A percentile compares a stretch with the other conserved stretches of the same genome.
These are phyloP conservation scores for Fusarium veterinarium DNA, from an alignment of 2,329 filamentous ascomycete genomes.

Conservation along the genomic window DNA sequence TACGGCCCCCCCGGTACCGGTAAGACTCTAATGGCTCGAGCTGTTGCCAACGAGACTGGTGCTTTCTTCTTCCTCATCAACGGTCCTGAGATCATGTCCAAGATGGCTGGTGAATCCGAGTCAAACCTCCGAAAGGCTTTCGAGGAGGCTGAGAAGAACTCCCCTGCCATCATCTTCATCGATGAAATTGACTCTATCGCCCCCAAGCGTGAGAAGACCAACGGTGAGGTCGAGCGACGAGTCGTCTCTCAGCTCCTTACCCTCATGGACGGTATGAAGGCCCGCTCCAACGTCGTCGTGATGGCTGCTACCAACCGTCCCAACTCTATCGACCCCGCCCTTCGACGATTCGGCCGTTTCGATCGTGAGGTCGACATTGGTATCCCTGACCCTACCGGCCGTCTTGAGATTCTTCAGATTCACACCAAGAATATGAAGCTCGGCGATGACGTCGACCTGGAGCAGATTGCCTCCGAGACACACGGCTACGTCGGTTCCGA, in stretches of 20 bases:
- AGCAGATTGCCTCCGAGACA: conserved; percentile 96
- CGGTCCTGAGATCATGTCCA: conserved; percentile 99
- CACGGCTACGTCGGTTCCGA: conserved; percentile 99
- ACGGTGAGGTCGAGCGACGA: conserved; percentile 97
- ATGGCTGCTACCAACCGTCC: conserved; percentile 99
- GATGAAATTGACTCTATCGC: conserved; percentile 99
- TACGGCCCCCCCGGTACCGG: conserved; percentile 97
- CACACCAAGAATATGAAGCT: conserved; percentile 99
- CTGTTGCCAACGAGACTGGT: conserved; percentile 98
- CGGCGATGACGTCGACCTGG: conserved; percentile 93
- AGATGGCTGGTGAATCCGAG: conserved; percentile 99
- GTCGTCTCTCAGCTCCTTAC: conserved; percentile 97
- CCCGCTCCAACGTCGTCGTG: conserved; percentile 96
- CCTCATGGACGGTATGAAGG: conserved; percentile 99
- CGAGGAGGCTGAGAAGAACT: conserved; percentile 99
- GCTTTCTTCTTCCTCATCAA: conserved; percentile 99
- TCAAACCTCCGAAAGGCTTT: conserved; percentile 99
- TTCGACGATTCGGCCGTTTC: conserved; percentile 98
- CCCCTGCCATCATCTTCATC: conserved; percentile 98
- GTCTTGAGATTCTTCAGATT: conserved; percentile 98
- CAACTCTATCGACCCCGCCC: conserved; percentile 97
- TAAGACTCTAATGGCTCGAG: conserved; percentile 99
- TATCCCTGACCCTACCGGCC: conserved; percentile 96
- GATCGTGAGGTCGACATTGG: conserved; percentile 99
- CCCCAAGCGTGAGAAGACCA: conserved; percentile 99